Base-by-base conservation (phyloP, 306 rosid genomes). In the Medicago ruthenica region DNA sequence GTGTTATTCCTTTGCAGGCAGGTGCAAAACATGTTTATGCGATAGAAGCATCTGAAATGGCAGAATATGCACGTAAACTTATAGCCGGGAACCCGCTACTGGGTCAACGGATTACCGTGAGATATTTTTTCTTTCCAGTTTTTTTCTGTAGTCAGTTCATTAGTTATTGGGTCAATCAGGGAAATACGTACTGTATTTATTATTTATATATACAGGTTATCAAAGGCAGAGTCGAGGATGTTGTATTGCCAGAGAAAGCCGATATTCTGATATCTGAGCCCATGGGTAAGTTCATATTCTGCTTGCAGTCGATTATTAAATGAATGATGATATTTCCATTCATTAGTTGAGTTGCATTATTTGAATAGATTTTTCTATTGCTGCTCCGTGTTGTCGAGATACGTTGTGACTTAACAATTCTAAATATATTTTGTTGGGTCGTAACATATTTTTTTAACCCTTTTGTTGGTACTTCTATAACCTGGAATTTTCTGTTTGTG, bases 11-110 rank as follows among this genome's bases (percentile, higher is more conserved):
- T 63, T 74, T 69, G 15, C 73, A 93, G 98, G 98, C 98, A n/a
- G 98, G 98, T 41, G 98, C 98, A 54, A 94, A 92, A 68, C 98
- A 94, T 82, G 98, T 94, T 79, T 94, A 94, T 82, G 98, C 98
- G 1, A 97, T 94, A 79, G 98, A 94, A 86, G 98, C 98, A 55
- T 94, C 98, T 82, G 98, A 94, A 86, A 94, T 94, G 98, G 95
- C 98, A 73, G 97, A 94, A 76, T 94, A 94, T 76, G 98, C 98
- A 11, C 90, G 85, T 15, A 86, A 82, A 73, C 88, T 94, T 67
- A 86, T 94, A 82, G 89, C 91, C 36, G 98, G 98, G 70, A 94
- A 94, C 83, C 96, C 97, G 55, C 70, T 44, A 15, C 77, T 94
- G 63, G 82, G 89, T 79, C 88, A 90, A 76, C 87, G 98, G 76